Conservation (phyloP, 116 monocot genomes). For the Trichopus zeylanicus region DNA sequence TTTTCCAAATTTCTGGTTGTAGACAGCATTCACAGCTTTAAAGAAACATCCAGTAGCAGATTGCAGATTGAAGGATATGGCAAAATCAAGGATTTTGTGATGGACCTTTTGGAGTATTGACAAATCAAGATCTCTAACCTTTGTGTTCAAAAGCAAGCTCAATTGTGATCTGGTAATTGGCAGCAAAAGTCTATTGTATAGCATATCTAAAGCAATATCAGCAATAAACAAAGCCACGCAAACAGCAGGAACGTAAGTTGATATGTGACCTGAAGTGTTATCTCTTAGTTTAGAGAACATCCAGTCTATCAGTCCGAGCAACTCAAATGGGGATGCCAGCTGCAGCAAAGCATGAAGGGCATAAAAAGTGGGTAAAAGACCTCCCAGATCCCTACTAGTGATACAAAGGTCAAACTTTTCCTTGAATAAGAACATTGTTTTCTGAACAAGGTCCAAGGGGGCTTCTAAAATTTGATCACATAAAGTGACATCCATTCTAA, state of each 20-base stretch:
- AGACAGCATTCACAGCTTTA: constrained; percentile 34
- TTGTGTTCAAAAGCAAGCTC: constrained; percentile 21
- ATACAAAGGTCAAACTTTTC: constrained; percentile 40
- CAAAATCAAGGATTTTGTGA: constrained; percentile 46
- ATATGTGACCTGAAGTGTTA: constrained; percentile 5
- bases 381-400: constrained; percentile 18
- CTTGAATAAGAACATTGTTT: constrained; percentile 26
- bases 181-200: constrained; percentile 24
- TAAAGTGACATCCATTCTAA: constrained; percentile 6
- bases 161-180: constrained; percentile 4
- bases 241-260: constrained; percentile 20
- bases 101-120: constrained; percentile 37
- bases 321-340: constrained; percentile 55
- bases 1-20: constrained; percentile 23
- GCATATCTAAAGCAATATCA: constrained; percentile 35
- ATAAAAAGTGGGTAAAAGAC: constrained; percentile 45
- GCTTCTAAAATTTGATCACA: constrained; percentile 19
- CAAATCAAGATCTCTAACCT: constrained; percentile 12
- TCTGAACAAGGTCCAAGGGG: constrained; percentile 32
- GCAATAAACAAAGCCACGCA: constrained; percentile 55
- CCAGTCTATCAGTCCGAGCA: constrained; percentile 61
- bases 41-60: constrained; percentile 54
- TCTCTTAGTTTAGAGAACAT: constrained; percentile 45
- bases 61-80: constrained; percentile 27
- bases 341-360: constrained; percentile 33